Evolutionary conservation across 2,329 filamentous ascomycete genomes (phyloP).

Genomic region (Pseudocercospora eumusae): DNA sequence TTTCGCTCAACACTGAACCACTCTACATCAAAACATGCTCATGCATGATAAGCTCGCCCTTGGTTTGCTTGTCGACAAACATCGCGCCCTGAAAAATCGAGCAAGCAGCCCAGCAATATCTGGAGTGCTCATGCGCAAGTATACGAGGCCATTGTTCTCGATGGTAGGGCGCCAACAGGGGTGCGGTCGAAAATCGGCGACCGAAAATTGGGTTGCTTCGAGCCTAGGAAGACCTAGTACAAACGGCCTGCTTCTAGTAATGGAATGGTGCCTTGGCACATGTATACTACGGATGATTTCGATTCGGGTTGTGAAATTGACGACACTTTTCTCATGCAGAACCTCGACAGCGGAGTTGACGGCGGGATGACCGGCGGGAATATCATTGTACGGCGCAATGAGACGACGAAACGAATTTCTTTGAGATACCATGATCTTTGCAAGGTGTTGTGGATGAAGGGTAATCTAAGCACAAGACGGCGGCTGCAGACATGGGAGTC

Average conservation of each 20-base stretch:
- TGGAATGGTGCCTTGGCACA: background rate
- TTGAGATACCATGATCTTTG: conserved; percentile 18
- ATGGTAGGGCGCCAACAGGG: background rate
- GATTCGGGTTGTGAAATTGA: background rate
- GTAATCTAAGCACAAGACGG: conserved; percentile 1
- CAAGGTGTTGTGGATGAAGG: conserved; percentile 1
- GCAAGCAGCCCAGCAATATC: background rate
- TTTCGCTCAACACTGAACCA: background rate
- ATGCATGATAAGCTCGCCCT: background rate
- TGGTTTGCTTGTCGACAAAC: background rate
- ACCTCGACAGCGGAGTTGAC: background rate
- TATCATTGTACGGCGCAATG: background rate
- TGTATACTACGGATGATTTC: background rate
- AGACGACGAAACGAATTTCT: conserved; percentile 17
- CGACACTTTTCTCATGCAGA: background rate
- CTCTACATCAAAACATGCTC: background rate
- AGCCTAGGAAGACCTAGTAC: background rate
- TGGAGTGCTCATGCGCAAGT: background rate
- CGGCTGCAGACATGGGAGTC: background rate
- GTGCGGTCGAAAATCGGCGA: background rate
- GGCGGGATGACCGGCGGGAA: background rate
- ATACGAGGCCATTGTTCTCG: background rate
- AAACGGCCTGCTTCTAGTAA: background rate
- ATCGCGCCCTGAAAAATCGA: background rate
- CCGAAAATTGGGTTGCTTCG: background rate